Evolutionary conservation across 176 grass and related monocot genomes (phyloP).

Genomic region (Calamus simplicifolius): DNA sequence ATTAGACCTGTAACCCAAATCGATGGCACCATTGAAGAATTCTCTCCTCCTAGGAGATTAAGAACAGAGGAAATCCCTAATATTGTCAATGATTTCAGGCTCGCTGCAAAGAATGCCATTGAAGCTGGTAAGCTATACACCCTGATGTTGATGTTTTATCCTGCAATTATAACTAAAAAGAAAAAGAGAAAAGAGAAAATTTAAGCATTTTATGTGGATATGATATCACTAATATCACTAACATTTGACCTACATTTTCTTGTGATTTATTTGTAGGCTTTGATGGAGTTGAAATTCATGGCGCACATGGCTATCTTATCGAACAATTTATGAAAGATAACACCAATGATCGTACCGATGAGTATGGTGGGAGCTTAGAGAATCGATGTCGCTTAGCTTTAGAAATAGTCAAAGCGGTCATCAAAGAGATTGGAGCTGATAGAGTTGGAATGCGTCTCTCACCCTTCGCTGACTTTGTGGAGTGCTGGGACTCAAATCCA

Average conservation of each 20-base stretch:
- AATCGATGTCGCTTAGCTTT: slow-evolving; percentile 43
- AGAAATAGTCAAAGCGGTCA: slow-evolving; percentile 31
- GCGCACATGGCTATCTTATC: slow-evolving; percentile 37
- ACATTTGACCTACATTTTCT: too few relatives aligned
- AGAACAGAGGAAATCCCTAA: slow-evolving; percentile 39
- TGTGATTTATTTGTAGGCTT: slow-evolving; percentile 25
- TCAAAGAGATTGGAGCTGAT: slow-evolving; percentile 20
- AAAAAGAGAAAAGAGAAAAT: too few relatives aligned
- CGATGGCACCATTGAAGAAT: slow-evolving; percentile 21
- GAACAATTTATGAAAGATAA: slow-evolving; percentile 53
- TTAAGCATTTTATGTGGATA: too few relatives aligned
- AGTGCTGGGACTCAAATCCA: slow-evolving; percentile 28
- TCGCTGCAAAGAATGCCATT: slow-evolving; percentile 58
- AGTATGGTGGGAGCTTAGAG: slow-evolving; percentile 36
- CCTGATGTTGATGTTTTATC: background rate
- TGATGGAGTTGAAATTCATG: slow-evolving; percentile 59
- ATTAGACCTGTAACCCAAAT: slow-evolving; percentile 25
- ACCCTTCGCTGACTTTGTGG: slow-evolving; percentile 26
- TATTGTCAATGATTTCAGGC: slow-evolving; percentile 44
- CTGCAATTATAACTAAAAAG: background rate
- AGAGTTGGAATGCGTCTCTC: slow-evolving; percentile 42
- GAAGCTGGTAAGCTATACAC: slow-evolving; percentile 34
- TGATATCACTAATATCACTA: too few relatives aligned
- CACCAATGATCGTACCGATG: slow-evolving; percentile 30
- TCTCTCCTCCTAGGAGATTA: slow-evolving; percentile 36